Percentiles rank a stretch among this genome's conserved stretches.
phyloP scores from a whole-genome alignment of 2,329 filamentous ascomycete genomes.

The Fusarium liriodendri region DNA sequence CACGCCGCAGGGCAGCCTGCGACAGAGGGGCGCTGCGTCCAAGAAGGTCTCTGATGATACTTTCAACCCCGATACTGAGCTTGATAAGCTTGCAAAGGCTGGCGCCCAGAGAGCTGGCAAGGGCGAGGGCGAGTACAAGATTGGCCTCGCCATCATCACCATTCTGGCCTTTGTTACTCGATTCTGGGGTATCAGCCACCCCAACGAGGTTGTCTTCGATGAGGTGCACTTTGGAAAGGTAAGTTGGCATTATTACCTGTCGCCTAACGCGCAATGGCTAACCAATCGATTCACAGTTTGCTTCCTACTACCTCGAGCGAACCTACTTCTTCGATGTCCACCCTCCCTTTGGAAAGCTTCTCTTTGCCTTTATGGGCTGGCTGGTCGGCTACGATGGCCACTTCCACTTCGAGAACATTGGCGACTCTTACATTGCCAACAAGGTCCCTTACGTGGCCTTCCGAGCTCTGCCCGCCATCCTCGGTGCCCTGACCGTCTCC shows the following conservation, averaged over 20 bases:
- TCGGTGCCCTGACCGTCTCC: conserved; percentile 94
- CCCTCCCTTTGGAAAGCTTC: conserved; percentile 96
- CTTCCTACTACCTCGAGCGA: conserved; percentile 88
- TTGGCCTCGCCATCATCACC: conserved; percentile 82
- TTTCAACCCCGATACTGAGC: conserved; percentile 57
- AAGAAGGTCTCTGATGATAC: conserved; percentile 59
- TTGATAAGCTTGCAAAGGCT: conserved; percentile 61
- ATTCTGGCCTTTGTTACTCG: conserved; percentile 87
- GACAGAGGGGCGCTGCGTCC: conserved; percentile 66
- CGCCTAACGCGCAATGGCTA: conserved; percentile 14
- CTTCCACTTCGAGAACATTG: conserved; percentile 99
- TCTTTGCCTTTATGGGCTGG: conserved; percentile 98
- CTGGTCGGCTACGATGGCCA: conserved; percentile 96
- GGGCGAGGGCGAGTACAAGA: conserved; percentile 86
- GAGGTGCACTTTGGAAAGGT: conserved; percentile 99
- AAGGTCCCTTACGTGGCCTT: conserved; percentile 98
- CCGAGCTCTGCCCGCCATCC: conserved; percentile 89
- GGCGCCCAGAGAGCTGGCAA: conserved; percentile 51
- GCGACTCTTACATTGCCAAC: conserved; percentile 96
- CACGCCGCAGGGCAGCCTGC: conserved; percentile 68
- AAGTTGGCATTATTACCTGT: conserved; percentile 45
- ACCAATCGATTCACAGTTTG: conserved; percentile 62
- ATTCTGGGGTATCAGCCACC: conserved; percentile 96
- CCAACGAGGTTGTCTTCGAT: conserved; percentile 97
- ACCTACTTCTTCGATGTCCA: conserved; percentile 99